Evolutionary conservation across 169 alveolate genomes (phyloP), one percentile per base, ranked within the genome.

Genomic region (Cytauxzoon felis): DNA sequence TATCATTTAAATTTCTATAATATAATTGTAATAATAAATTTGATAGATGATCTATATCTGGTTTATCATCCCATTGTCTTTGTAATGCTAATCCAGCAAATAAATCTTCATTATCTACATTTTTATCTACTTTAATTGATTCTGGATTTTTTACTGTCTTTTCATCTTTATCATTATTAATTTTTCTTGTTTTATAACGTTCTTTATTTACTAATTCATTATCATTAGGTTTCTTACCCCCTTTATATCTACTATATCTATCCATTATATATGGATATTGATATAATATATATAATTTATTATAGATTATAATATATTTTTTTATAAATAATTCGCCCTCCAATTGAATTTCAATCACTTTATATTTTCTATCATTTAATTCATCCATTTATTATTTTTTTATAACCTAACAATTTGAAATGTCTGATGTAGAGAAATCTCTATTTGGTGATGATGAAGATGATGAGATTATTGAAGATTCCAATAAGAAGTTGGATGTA

Each of bases 61-160:
- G 84, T 51, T 73, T 73, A 29, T 73, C 84, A 27, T 73, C 78
- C 49, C 69, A 73, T 23, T 50, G 84, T 42, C 84, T 18, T 79
- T 73, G 84, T 43, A 73, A 58, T 26, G 79, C 70, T 27, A 73
- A 71, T 6, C 79, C 84, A 36, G 16, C 63, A 23, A 63, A 48
- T n/a, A 73, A 18, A 45, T 52, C 61, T 19, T 52, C 71, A 56
- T 73, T 63, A 19, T 63, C 72, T 0, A 30, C 41, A 3, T 40
- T 33, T 34, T 32, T 29, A 13, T 29, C 64, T 38, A 50, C 52
- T 29, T 38, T 24, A 3, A 54, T 9, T 23, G 32, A 23, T 11
- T 54, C 64, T 8, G 64, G 64, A 50, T 54, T 54, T 50, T 54
- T 54, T 30, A 54, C 64, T 23, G 64, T 54, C 64, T 54, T 54